Conservation (phyloP, 2,329 filamentous ascomycete genomes). For the Alternaria ethzedia region DNA sequence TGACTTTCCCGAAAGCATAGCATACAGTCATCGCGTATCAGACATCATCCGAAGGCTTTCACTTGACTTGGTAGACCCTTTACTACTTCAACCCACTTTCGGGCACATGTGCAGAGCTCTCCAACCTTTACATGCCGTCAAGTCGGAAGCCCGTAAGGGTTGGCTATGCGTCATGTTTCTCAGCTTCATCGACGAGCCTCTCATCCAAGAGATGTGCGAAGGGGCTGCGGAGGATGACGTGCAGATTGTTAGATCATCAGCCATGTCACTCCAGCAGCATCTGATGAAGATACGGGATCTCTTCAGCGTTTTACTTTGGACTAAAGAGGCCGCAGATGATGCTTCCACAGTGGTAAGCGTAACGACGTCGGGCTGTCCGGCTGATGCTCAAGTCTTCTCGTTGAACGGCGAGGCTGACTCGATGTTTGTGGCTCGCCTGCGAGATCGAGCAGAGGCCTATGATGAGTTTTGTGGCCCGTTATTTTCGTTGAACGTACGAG, state of each 20-base stretch:
- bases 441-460: not conserved
- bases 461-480: not conserved
- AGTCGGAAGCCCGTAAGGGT: not conserved
- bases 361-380: not conserved
- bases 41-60: not conserved
- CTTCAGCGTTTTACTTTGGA: not conserved
- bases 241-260: not conserved
- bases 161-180: not conserved
- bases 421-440: not conserved
- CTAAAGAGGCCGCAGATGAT: not conserved
- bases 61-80: not conserved
- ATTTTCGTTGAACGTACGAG: not conserved
- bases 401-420: not conserved
- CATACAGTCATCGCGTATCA: not conserved
- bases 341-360: accelerated
- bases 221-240: not conserved
- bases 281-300: not conserved
- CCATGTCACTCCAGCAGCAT: not conserved
- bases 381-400: not conserved
- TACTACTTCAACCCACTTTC: not conserved
- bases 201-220: not conserved
- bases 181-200: not conserved
- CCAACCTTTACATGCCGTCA: not conserved
- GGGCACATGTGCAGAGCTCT: not conserved
- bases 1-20: not conserved